Evolutionary conservation across 2,329 filamentous ascomycete genomes (phyloP).

Genomic region (Ascochyta clinopodiicola): DNA sequence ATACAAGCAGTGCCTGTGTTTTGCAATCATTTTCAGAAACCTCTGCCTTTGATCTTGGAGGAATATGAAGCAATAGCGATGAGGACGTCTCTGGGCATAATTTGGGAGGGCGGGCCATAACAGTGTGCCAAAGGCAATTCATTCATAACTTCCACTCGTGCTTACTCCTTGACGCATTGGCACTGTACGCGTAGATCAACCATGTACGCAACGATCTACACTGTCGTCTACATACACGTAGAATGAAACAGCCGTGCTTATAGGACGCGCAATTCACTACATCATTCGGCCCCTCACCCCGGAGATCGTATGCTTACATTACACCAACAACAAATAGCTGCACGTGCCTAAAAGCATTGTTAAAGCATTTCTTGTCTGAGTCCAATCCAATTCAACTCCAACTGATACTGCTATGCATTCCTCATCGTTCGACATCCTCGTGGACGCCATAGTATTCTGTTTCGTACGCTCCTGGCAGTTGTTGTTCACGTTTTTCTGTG

Average conservation of each 20-base stretch:
- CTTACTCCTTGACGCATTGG: not conserved
- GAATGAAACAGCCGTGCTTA: not conserved
- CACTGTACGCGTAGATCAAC: not conserved
- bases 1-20: not conserved
- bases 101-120: not conserved
- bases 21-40: not conserved
- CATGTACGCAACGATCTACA: conserved; percentile 1
- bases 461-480: conserved; percentile 6
- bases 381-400: not conserved
- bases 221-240: conserved; percentile 8
- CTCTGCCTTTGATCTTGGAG: not conserved
- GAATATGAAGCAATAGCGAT: not conserved
- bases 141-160: not conserved
- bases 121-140: not conserved
- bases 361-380: not conserved
- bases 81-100: not conserved
- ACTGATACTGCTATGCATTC: not conserved
- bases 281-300: conserved; percentile 16
- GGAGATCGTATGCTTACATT: conserved; percentile 2
- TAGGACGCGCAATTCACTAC: conserved; percentile 11
- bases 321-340: not conserved
- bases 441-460: conserved; percentile 1
- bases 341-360: not conserved
- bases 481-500: not conserved
- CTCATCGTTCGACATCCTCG: not conserved